Base-by-base conservation (phyloP, 129 eudicot species). In the Tagetes patula region DNA sequence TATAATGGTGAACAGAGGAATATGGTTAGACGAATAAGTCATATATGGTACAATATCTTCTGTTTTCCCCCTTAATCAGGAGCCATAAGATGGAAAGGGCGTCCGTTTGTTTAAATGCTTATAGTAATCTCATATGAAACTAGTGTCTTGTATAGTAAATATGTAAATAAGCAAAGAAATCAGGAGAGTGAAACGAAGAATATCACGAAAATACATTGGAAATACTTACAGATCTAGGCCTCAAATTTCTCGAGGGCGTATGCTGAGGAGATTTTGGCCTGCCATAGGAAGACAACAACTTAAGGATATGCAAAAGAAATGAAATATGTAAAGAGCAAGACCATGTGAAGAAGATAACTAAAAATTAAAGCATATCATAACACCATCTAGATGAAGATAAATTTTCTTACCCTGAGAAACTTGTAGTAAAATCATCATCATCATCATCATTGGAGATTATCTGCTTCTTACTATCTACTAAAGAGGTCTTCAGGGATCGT, bases 201-300 rank as follows among this genome's bases (percentile, higher is more conserved):
- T 6, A 40, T 5, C 62, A 71, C 10, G 67, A 37, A 59, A 72
- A 80, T 14, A 7, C 32, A 54, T 5, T 54, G 60, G 34, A 54
- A 14, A 54, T 3, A 72, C 85, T 82, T 80, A 90, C 96, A 70
- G 77, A 81, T 70, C 84, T 84, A 49, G 82, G 79, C 77, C 88
- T 83, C 54, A 83, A 71, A 38, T 60, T 77, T 40, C 79, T 72
- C 56, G 79, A 53, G 77, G 78, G 77, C 40, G 54, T 80, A 31
- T 66, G 67, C 42, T 72, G 79, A 69, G 75, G 46, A 80, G 74
- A 71, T 50, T 68, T 81, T 79, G 79, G 80, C 84, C 85, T 84
- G 64, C 30, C 4, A 67, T 61, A 52, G 54, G 54, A 41, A 72
- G n/a, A 43, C 69, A 50, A 66, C 48, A 40, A 46, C 58, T 74